These are phyloP conservation scores for Saccharomycopsis sp. DNA, from an alignment of 805 yeast species.

Conservation along the genomic window DNA sequence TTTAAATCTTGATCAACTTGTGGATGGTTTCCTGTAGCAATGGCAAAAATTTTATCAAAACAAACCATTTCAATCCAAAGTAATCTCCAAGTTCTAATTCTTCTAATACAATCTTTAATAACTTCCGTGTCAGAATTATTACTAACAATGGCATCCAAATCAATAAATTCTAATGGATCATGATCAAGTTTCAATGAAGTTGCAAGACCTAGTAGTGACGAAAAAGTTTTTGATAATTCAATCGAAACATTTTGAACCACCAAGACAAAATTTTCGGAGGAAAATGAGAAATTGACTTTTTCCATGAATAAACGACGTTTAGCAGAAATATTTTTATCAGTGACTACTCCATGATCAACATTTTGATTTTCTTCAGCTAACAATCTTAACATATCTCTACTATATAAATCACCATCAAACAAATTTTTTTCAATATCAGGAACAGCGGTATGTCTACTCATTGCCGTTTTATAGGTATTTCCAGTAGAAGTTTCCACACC, in stretches of 20 bases:
- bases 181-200: slow-evolving; percentile 3
- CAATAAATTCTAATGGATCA: slow-evolving; percentile 13
- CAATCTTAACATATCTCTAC: neutral
- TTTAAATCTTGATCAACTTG: slow-evolving; percentile 3
- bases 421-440: neutral
- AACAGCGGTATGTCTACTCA: neutral
- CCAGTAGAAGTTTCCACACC: neutral
- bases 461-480: neutral
- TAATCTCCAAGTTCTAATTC: slow-evolving; percentile 8
- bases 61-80: slow-evolving; percentile 8
- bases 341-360: neutral
- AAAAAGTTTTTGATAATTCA: slow-evolving; percentile 7
- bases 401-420: slow-evolving; percentile 1
- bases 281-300: slow-evolving; percentile 3
- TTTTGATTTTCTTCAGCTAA: neutral
- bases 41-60: slow-evolving; percentile 7
- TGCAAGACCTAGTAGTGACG: slow-evolving; percentile 7
- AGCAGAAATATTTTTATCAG: neutral
- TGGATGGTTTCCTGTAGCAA: slow-evolving; percentile 1
- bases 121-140: neutral
- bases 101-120: slow-evolving; percentile 1
- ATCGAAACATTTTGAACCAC: slow-evolving; percentile 5
- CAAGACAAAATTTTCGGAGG: neutral
- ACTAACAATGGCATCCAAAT: slow-evolving; percentile 1
- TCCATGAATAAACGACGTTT: too few species aligned